phyloP scores from a whole-genome alignment of 1,139 yeast species.

The Yamadazyma triangularis region DNA sequence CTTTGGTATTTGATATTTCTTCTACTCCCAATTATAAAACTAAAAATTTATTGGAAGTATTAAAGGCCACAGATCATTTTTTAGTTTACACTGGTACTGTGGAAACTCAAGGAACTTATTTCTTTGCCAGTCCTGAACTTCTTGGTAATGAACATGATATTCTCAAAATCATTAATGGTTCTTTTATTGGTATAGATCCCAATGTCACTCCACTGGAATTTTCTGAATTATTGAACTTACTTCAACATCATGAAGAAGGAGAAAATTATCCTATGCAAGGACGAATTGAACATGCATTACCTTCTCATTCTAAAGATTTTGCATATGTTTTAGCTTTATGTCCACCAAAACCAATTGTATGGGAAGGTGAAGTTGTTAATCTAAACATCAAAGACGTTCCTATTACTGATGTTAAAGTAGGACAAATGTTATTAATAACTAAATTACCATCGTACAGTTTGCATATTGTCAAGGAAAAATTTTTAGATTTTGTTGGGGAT shows the following conservation, averaged over 20 bases:
- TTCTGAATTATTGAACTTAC: conserved; percentile 24
- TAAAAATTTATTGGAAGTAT: conserved; percentile 50
- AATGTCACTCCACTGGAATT: conserved; percentile 24
- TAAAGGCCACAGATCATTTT: conserved; percentile 71
- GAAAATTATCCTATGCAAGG: conserved; percentile 13
- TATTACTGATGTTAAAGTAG: conserved; percentile 52
- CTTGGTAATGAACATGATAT: conserved; percentile 41
- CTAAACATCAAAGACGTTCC: conserved; percentile 47
- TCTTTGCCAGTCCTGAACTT: conserved; percentile 63
- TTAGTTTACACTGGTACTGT: conserved; percentile 71
- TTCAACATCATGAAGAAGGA: conserved; percentile 15
- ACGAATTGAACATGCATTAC: conserved; percentile 13
- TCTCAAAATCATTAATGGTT: conserved; percentile 39
- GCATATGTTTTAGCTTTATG: conserved; percentile 73
- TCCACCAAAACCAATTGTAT: conserved; percentile 80
- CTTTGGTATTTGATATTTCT: conserved; percentile 61
- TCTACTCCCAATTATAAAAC: conserved; percentile 46
- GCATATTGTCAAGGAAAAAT: conserved; percentile 35
- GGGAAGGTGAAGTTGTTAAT: conserved; percentile 81
- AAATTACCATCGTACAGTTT: conserved; percentile 36
- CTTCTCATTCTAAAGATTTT: conserved; percentile 27
- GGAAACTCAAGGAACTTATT: conserved; percentile 72
- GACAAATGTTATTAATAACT: conserved; percentile 67
- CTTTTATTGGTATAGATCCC: conserved; percentile 38
- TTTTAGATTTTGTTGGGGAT: conserved; percentile 52